These are phyloP conservation scores for Cyclospora cayetanensis DNA, from an alignment of 169 alveolate species.

Conservation along the genomic window DNA sequence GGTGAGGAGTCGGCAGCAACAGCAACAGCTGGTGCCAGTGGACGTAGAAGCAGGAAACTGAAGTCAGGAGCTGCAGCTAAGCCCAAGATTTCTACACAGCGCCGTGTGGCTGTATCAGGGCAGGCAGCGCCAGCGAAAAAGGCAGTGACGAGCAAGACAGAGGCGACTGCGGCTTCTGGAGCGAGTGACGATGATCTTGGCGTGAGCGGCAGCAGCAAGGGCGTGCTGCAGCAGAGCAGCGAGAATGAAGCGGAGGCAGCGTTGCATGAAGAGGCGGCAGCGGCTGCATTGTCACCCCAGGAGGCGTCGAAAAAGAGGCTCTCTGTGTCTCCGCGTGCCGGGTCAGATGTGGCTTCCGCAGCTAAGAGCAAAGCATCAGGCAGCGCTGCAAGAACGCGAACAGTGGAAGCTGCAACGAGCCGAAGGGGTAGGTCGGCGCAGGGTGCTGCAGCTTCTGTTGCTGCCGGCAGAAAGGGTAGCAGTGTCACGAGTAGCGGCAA, in stretches of 20 bases:
- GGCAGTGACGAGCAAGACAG: not conserved
- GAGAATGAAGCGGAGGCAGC: not conserved
- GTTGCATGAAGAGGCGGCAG: not conserved
- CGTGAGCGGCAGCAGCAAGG: not conserved
- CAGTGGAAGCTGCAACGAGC: not conserved
- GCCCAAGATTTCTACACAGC: not conserved
- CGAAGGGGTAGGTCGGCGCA: not conserved
- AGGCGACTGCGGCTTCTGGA: not conserved
- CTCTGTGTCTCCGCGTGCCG: not conserved
- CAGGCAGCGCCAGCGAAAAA: slow-evolving; percentile 6
- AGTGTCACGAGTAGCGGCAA: not conserved
- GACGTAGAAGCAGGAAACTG: not conserved
- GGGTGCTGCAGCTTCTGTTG: not conserved
- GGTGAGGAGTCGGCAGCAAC: not conserved
- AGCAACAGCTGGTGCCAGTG: not conserved
- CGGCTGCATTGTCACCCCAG: not conserved
- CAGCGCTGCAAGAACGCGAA: not conserved
- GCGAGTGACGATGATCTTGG: not conserved
- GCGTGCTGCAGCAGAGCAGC: not conserved
- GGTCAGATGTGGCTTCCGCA: not conserved
- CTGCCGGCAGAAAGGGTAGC: not conserved
- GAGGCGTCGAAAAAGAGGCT: not conserved
- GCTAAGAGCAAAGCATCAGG: not conserved
- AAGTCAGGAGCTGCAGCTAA: not conserved
- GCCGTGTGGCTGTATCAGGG: slow-evolving; percentile 10